Evolutionary conservation across 2,329 filamentous ascomycete genomes (phyloP).

Genomic region (Tolypocladium inflatum): DNA sequence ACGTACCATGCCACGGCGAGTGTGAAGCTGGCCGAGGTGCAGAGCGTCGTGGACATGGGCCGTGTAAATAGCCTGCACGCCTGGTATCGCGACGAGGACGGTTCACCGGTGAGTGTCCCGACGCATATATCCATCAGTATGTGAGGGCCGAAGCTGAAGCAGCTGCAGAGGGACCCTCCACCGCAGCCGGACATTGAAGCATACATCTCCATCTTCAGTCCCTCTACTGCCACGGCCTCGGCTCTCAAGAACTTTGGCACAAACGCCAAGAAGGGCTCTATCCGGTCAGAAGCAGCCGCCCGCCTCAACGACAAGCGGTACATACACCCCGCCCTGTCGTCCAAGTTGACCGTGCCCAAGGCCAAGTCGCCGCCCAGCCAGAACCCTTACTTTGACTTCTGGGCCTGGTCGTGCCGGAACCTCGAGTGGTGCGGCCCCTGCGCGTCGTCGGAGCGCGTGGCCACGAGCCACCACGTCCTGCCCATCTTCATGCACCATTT

Average conservation of each 20-base stretch:
- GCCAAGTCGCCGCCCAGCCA: conserved; percentile 30
- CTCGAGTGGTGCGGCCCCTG: conserved; percentile 58
- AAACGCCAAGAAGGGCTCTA: conserved; percentile 55
- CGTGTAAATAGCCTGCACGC: conserved; percentile 34
- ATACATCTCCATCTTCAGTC: conserved; percentile 58
- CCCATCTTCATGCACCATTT: conserved; percentile 73
- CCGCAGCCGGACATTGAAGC: conserved; percentile 50
- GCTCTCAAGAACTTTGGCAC: conserved; percentile 53
- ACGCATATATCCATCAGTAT: no score
- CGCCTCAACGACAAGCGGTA: conserved; percentile 45
- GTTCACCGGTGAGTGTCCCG: conserved; percentile 17
- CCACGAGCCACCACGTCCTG: conserved; percentile 56
- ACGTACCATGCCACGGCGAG: conserved; percentile 42
- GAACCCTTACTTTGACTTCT: conserved; percentile 62
- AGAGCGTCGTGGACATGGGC: conserved; percentile 34
- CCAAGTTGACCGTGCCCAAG: conserved; percentile 33
- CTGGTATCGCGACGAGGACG: conserved; percentile 35
- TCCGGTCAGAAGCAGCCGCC: conserved; percentile 45
- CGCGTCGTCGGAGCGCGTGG: conserved; percentile 38
- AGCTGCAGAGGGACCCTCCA: conserved; percentile 34
- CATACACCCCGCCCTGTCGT: conserved; percentile 32
- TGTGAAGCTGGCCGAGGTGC: conserved; percentile 38
- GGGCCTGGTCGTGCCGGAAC: conserved; percentile 53
- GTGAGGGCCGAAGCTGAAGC: conserved; percentile 3
- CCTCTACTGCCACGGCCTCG: conserved; percentile 48